These are phyloP conservation scores for Camellia granthamiana DNA, from an alignment of 148 eudicot species.

Conservation along the genomic window DNA sequence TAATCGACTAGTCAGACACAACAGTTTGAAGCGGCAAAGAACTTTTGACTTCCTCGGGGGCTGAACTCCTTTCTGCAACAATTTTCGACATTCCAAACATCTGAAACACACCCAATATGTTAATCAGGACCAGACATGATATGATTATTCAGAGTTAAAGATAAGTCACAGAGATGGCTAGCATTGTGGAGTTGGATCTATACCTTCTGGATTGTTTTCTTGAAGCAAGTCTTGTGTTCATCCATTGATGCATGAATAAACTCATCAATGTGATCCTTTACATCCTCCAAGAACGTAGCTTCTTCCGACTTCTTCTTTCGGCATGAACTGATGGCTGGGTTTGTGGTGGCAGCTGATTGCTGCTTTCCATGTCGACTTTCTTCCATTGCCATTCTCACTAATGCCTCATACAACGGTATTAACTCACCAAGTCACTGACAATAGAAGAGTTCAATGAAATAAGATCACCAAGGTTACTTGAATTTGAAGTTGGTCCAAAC, in stretches of 20 bases:
- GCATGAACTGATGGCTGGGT: constrained; percentile 53
- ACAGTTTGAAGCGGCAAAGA: constrained; percentile 51
- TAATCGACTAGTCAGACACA: constrained; percentile 30
- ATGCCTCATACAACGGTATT: not conserved
- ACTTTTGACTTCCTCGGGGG: constrained; percentile 45
- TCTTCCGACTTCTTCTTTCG: constrained; percentile 75
- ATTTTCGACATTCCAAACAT: constrained; percentile 89
- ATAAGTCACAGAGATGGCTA: not conserved
- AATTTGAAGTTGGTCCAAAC: not conserved
- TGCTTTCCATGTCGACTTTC: constrained; percentile 31
- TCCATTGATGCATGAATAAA: constrained; percentile 86
- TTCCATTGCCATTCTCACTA: constrained; percentile 28
- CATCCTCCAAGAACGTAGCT: constrained; percentile 71
- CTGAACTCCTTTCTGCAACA: constrained; percentile 54
- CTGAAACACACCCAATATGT: constrained; percentile 31
- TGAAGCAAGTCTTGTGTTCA: constrained; percentile 85
- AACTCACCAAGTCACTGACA: not conserved
- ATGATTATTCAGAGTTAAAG: not conserved
- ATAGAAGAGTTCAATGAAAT: not conserved
- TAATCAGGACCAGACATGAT: not conserved
- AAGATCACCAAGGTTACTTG: not conserved
- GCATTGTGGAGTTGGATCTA: not conserved
- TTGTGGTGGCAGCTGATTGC: constrained; percentile 35
- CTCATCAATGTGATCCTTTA: constrained; percentile 87
- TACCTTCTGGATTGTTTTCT: constrained; percentile 80